Conservation (phyloP, 1,139 yeast species). For the Taiozyma sp. region DNA sequence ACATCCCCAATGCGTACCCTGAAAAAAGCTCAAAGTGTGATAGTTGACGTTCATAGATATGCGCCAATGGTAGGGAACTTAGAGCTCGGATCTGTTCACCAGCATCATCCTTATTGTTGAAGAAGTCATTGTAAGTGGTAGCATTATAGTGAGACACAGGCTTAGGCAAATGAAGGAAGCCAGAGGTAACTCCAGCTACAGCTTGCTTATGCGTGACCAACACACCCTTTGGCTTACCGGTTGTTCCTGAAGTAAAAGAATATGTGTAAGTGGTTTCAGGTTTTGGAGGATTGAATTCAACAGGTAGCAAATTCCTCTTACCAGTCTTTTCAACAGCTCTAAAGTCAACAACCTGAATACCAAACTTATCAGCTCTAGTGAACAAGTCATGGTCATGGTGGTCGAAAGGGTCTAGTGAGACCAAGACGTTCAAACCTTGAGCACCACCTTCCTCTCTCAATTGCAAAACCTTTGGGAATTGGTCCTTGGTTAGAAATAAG, state of each 20-base stretch:
- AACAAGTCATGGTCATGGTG: conserved; percentile 19
- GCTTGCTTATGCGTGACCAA: conserved; percentile 31
- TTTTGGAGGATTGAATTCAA: conserved; percentile 38
- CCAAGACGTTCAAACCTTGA: conserved; percentile 33
- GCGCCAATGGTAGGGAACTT: conserved; percentile 43
- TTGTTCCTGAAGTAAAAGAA: conserved; percentile 39
- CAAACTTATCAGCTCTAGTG: conserved; percentile 23
- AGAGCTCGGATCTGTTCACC: conserved; percentile 17
- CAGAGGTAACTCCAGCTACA: conserved; percentile 26
- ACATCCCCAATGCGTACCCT: conserved; percentile 35
- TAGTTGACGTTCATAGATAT: conserved; percentile 36
- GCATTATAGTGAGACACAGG: conserved; percentile 12
- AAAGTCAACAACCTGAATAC: conserved; percentile 36
- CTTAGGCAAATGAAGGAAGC: conserved; percentile 8
- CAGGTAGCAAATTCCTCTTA: conserved; percentile 36
- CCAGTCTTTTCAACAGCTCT: conserved; percentile 47
- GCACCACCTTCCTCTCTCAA: conserved; percentile 26
- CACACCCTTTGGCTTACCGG: conserved; percentile 36
- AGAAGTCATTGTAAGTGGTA: conserved; percentile 3
- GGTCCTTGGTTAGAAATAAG: conserved; percentile 46
- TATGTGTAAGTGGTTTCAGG: conserved; percentile 49
- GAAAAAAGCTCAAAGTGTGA: conserved; percentile 13
- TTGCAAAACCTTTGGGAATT: conserved; percentile 38
- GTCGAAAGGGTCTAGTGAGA: conserved; percentile 42
- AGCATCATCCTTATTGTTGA: conserved; percentile 13